Evolutionary conservation across 2,329 filamentous ascomycete species (phyloP).

Genomic region (Aureobasidium sp.): DNA sequence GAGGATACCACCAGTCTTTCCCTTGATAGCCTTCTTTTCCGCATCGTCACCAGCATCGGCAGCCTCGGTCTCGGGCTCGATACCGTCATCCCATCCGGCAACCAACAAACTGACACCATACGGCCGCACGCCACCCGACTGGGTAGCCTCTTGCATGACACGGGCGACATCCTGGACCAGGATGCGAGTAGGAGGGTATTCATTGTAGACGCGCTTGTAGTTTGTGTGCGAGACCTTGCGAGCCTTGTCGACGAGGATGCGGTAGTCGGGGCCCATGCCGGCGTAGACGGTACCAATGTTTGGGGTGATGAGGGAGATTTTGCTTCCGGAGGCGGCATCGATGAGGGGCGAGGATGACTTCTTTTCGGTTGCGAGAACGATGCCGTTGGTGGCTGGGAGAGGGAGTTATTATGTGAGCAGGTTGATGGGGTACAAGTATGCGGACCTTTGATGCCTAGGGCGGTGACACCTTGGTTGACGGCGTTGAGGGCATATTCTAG

Average conservation of each 20-base stretch:
- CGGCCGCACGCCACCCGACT: constrained; percentile 92
- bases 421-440: constrained; percentile 2
- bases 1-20: constrained; percentile 89
- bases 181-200: constrained; percentile 99
- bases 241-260: constrained; percentile 93
- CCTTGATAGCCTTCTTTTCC: constrained; percentile 62
- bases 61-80: constrained; percentile 73
- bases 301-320: constrained; percentile 95
- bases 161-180: constrained; percentile 95
- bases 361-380: constrained; percentile 98
- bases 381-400: constrained; percentile 81
- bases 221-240: constrained; percentile 96
- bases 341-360: constrained; percentile 97
- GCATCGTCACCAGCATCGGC: constrained; percentile 47
- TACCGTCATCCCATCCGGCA: constrained; percentile 95
- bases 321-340: constrained; percentile 88
- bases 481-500: constrained; percentile 98
- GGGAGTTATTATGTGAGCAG: not conserved
- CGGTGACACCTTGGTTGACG: constrained; percentile 98
- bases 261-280: constrained; percentile 97
- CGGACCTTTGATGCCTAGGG: constrained; percentile 94
- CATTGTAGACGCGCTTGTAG: constrained; percentile 99
- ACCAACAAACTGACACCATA: constrained; percentile 95
- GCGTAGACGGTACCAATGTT: constrained; percentile 99
- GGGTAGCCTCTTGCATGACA: constrained; percentile 98